phyloP scores from a whole-genome alignment of 129 eudicot species.

The Solidago caesia region DNA sequence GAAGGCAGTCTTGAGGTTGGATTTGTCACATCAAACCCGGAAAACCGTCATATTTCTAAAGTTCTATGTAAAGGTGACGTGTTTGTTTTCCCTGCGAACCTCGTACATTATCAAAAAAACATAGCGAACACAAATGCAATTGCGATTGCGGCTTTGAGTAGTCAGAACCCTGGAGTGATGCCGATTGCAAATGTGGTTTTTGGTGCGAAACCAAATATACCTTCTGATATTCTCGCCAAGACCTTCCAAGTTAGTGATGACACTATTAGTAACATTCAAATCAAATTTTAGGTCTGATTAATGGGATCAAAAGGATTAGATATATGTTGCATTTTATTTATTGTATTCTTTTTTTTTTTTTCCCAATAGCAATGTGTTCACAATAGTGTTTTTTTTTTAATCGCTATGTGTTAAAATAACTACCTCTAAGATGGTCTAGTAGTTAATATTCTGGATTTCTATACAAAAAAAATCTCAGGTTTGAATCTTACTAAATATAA shows the following conservation, averaged over 20 bases:
- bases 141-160: conserved; percentile 27
- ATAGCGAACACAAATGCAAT: conserved; percentile 29
- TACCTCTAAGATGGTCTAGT: no score
- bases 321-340: conserved; percentile 2
- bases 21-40: conserved; percentile 36
- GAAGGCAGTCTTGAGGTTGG: conserved; percentile 42
- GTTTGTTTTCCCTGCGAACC: conserved; percentile 35
- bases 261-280: conserved; percentile 9
- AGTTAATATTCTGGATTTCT: no score
- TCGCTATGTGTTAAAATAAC: no score
- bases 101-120: conserved; percentile 37
- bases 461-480: no score
- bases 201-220: conserved; percentile 36
- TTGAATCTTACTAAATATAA: no score
- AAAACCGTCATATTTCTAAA: conserved; percentile 31
- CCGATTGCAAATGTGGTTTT: conserved; percentile 30
- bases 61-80: conserved; percentile 31
- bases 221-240: conserved; percentile 33
- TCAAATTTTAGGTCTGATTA: conserved; percentile 14
- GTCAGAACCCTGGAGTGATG: conserved; percentile 37
- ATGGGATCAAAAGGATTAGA: background rate
- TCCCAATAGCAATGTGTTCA: no score
- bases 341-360: background rate
- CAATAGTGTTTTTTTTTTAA: no score
- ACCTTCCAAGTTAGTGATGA: conserved; percentile 24